Conservation (phyloP, 768 basidiomycete species). For the Pleurotus platypus region DNA sequence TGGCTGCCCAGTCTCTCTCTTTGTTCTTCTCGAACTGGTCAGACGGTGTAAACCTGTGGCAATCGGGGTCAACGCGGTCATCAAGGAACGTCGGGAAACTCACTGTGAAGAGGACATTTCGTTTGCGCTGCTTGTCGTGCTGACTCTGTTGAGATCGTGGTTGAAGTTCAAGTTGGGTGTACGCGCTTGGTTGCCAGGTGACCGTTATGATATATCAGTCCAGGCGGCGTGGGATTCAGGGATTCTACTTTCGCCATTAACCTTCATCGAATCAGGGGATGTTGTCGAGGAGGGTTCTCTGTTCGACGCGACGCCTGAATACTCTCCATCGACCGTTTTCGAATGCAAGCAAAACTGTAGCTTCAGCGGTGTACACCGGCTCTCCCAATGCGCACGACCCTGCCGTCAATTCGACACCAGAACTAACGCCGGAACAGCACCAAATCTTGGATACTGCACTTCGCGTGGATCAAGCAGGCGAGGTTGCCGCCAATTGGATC, state of each 20-base stretch:
- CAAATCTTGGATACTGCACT: constrained; percentile 59
- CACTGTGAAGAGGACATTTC: constrained; percentile 11
- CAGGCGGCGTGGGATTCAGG: not conserved
- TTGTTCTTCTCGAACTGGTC: constrained; percentile 55
- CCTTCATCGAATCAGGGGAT: not conserved
- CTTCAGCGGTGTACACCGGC: not conserved
- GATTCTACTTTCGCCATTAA: not conserved
- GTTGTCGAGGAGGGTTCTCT: not conserved
- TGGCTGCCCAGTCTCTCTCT: constrained; percentile 70
- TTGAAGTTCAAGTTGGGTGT: not conserved
- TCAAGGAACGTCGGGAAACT: not conserved
- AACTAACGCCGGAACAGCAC: not conserved
- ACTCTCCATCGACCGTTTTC: not conserved
- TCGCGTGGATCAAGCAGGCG: constrained; percentile 93
- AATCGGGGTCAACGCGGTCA: not conserved
- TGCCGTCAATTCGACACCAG: constrained; percentile 1
- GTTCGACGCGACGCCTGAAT: not conserved
- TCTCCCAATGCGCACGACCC: not conserved
- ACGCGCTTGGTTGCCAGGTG: not conserved
- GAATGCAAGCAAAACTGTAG: not conserved
- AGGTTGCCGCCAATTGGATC: constrained; percentile 94
- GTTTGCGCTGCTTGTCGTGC: not conserved
- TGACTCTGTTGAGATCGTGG: not conserved
- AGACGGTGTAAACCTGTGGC: constrained; percentile 54
- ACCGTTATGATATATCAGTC: not conserved